Evolutionary conservation across 2,329 filamentous ascomycete genomes (phyloP).

Genomic region (Byssochlamys sp.): DNA sequence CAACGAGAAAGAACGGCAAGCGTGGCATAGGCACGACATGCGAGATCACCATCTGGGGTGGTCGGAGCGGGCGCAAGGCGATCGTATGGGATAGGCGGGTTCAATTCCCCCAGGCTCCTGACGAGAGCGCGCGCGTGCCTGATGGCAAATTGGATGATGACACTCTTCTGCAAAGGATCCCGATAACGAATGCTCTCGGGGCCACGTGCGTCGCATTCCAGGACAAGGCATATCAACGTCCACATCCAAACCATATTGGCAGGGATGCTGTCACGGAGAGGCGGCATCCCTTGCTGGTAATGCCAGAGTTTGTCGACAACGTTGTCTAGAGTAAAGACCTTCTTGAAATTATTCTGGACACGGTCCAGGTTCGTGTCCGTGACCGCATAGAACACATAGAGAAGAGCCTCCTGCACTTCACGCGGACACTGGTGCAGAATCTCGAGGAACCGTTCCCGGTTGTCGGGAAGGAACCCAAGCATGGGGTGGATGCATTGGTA

Average conservation of each 20-base stretch:
- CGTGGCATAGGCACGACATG: constrained; percentile 32
- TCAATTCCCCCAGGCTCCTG: constrained; percentile 30
- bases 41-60: constrained; percentile 33
- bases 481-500: constrained; percentile 33
- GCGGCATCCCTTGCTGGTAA: neutral
- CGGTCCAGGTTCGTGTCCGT: constrained; percentile 30
- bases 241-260: constrained; percentile 35
- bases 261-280: constrained; percentile 8
- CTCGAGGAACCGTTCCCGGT: constrained; percentile 27
- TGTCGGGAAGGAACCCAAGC: constrained; percentile 33
- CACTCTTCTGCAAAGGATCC: constrained; percentile 31
- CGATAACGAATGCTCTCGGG: constrained; percentile 34
- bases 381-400: constrained; percentile 30
- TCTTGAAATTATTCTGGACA: constrained; percentile 23
- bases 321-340: constrained; percentile 29
- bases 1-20: constrained; percentile 32
- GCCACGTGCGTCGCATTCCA: constrained; percentile 34
- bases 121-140: constrained; percentile 31
- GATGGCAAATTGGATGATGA: constrained; percentile 30
- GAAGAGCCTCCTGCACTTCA: constrained; percentile 32
- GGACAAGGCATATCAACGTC: constrained; percentile 31
- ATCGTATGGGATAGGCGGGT: constrained; percentile 21
- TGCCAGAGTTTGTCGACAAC: constrained; percentile 22
- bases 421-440: constrained; percentile 32
- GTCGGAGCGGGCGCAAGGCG: constrained; percentile 14